These are phyloP conservation scores for Rhododendron simsii DNA, from an alignment of 148 eudicot species.

Conservation along the genomic window DNA sequence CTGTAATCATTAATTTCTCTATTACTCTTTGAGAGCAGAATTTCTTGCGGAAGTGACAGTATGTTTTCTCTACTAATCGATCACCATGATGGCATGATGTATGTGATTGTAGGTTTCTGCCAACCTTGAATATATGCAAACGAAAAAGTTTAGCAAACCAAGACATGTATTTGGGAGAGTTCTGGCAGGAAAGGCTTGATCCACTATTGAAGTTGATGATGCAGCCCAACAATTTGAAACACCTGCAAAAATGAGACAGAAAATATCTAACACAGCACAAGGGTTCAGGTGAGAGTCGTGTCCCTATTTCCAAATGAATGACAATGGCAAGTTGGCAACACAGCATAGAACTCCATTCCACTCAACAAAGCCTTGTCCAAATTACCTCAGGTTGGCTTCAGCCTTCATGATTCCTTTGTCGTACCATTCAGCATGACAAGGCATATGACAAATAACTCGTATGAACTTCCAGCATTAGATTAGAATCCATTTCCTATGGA, in stretches of 20 bases:
- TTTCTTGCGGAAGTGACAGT: neutral
- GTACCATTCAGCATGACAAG: neutral
- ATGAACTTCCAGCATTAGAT: too few relatives aligned
- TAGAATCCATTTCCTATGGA: too few relatives aligned
- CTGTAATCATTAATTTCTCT: neutral
- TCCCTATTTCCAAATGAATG: neutral
- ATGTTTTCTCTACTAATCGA: conserved; percentile 3
- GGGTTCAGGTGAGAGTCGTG: neutral
- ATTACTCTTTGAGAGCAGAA: neutral
- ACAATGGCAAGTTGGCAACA: neutral
- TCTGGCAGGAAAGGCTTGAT: conserved; percentile 60
- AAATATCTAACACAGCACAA: conserved; percentile 21
- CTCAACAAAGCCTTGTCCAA: neutral
- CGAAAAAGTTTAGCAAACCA: conserved; percentile 36
- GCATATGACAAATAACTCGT: too few relatives aligned
- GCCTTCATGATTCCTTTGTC: neutral
- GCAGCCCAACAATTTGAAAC: conserved; percentile 22
- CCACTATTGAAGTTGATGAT: conserved; percentile 53
- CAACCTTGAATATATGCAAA: conserved; percentile 26
- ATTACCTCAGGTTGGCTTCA: neutral
- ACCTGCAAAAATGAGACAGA: conserved; percentile 17
- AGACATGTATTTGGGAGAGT: conserved; percentile 57
- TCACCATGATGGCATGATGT: neutral
- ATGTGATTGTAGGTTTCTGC: conserved; percentile 21
- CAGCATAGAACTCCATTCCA: neutral